These are phyloP conservation scores for Sideroxylon spinosum DNA, from an alignment of 179 eudicot species.

Conservation along the genomic window DNA sequence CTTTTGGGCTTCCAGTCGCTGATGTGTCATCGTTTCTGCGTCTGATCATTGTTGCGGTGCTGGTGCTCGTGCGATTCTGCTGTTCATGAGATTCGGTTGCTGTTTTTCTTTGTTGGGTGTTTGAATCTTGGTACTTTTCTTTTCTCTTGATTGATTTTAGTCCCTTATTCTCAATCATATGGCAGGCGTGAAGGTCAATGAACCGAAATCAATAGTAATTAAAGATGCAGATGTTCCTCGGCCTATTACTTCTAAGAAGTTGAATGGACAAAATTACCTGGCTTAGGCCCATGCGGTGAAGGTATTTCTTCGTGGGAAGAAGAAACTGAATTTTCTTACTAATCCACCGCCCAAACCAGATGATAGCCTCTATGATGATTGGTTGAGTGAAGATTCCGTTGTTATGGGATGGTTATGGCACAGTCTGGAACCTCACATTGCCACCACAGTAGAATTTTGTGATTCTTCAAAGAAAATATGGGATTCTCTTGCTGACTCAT, in stretches of 20 bases:
- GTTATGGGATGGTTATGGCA: neutral
- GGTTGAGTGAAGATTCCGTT: neutral
- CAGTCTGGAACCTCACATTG: neutral
- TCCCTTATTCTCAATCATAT: too few relatives aligned
- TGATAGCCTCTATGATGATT: neutral
- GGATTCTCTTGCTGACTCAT: neutral
- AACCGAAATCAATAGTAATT: too few relatives aligned
- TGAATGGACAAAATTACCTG: neutral
- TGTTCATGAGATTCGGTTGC: too few relatives aligned
- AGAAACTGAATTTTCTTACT: neutral
- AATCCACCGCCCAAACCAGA: neutral
- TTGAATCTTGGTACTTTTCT: too few relatives aligned
- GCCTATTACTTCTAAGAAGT: neutral
- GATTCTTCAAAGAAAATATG: neutral
- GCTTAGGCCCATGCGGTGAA: neutral
- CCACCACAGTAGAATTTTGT: neutral
- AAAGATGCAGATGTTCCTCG: neutral
- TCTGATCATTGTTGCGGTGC: too few relatives aligned
- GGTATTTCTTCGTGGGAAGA: neutral
- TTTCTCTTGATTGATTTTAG: too few relatives aligned
- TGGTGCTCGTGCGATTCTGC: too few relatives aligned
- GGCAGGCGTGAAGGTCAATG: too few relatives aligned
- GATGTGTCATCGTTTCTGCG: too few relatives aligned
- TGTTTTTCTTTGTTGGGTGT: too few relatives aligned
- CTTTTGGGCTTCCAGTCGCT: too few relatives aligned